Evolutionary conservation across 2,329 filamentous ascomycete genomes (phyloP), one percentile per base, ranked within the genome.

Genomic region (Aureobasidium sp.): DNA sequence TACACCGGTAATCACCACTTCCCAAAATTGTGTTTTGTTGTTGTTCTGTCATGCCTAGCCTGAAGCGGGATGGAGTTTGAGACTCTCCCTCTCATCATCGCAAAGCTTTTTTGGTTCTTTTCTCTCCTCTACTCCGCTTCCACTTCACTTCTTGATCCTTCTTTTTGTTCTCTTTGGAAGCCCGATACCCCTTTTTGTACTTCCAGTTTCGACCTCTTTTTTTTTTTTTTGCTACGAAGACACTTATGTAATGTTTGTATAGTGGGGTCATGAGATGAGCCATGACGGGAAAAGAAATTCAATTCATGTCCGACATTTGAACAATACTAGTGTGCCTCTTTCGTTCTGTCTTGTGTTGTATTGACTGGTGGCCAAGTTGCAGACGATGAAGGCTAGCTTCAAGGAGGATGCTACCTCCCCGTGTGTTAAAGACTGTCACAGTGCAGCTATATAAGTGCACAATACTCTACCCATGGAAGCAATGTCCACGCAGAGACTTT

Each of bases 121-220:
- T n/a, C 51, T 40, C 40, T 35, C 9, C 25, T 57, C 57, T 57
- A 33, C 23, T 47, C 27, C 46, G 46, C 54, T 37, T 37, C 54
- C 11, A 45, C 42, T 33, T 23, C 15, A 46, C 15, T 4, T 46
- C 9, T 46, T 27, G 27, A 35, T 29, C 27, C 37, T 40, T 35
- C 42, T 40, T 6, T 58, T 38, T 49, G 27, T 21, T 38, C 15
- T 38, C 17, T 37, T 40, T 47, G 43, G 42, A 38, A 58, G 29
- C 40, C 33, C 23, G 55, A 58, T 58, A 58, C 43, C 55, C 42
- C 42, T 58, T 58, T 57, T 58, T 57, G 53, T 46, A 37, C 27
- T 46, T 55, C 29, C 37, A 27, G 49, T 29, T 51, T n/a, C 29
- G 15, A 9, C 25, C n/a, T n/a, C n/a, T n/a, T n/a, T n/a, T 35